phyloP scores from a whole-genome alignment of 768 basidiomycete genomes.

The Russula sp. region DNA sequence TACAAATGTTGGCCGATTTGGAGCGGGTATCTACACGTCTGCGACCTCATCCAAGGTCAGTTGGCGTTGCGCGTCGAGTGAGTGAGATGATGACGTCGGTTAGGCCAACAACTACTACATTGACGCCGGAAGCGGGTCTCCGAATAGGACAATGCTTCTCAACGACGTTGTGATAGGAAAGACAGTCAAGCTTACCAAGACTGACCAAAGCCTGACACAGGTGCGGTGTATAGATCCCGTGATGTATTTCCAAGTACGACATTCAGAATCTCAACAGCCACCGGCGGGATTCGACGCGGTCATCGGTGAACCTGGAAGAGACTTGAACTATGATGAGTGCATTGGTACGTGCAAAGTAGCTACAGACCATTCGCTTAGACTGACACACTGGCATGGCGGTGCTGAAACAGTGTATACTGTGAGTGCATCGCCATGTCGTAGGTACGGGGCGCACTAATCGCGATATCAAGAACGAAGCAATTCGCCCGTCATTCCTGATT shows the following conservation, averaged over 20 bases:
- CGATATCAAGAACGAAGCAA: constrained; percentile 24
- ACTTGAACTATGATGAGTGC: constrained; percentile 27
- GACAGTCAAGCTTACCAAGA: constrained; percentile 13
- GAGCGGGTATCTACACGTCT: constrained; percentile 25
- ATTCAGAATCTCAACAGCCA: constrained; percentile 15
- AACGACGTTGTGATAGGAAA: constrained; percentile 26
- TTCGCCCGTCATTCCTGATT: constrained; percentile 23
- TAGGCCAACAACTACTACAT: constrained; percentile 24
- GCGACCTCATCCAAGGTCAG: constrained; percentile 26
- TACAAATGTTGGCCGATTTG: constrained; percentile 25
- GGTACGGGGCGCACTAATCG: background rate
- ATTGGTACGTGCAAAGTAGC: constrained; percentile 20
- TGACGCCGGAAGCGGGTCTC: constrained; percentile 6
- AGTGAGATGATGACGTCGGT: background rate
- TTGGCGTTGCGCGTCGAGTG: background rate
- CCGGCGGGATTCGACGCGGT: constrained; percentile 24
- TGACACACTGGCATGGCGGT: background rate
- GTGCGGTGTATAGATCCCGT: constrained; percentile 5
- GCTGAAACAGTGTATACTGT: constrained; percentile 22
- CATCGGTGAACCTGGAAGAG: constrained; percentile 24
- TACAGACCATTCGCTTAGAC: background rate
- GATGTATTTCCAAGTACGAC: background rate
- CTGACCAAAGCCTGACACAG: constrained; percentile 18
- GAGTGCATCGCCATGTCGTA: background rate
- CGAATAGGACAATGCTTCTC: constrained; percentile 22